Percentiles rank a stretch among this genome's conserved stretches.
These are phyloP conservation scores for Baorangia bicolor DNA, from an alignment of 768 basidiomycete genomes.

Conservation along the genomic window DNA sequence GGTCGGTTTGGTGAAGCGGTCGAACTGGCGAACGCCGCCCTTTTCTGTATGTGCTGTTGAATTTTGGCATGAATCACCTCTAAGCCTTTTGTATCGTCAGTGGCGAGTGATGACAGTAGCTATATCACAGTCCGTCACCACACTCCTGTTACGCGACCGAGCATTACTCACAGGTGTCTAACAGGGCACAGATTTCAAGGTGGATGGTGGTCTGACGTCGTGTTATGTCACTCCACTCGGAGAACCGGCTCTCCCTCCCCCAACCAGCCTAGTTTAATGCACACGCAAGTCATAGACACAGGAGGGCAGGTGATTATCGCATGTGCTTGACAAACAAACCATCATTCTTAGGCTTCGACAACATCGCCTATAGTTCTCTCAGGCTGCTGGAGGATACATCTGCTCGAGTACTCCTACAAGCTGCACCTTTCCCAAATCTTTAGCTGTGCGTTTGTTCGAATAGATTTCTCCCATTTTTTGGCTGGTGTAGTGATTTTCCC, in stretches of 20 bases:
- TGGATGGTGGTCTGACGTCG: conserved; percentile 90
- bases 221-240: conserved; percentile 92
- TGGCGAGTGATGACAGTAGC: conserved; percentile 94
- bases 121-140: conserved; percentile 78
- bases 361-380: not conserved
- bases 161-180: conserved; percentile 7
- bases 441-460: not conserved
- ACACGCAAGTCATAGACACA: not conserved
- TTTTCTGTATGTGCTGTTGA: conserved; percentile 76
- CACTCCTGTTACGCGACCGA: not conserved
- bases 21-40: conserved; percentile 88
- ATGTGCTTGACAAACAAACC: not conserved
- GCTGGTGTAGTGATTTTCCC: not conserved
- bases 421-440: not conserved
- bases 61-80: conserved; percentile 3
- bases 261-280: conserved; percentile 54
- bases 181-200: conserved; percentile 89
- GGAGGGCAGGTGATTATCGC: not conserved
- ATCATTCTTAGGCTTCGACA: not conserved
- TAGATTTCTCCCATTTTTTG: not conserved
- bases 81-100: conserved; percentile 34
- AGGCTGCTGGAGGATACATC: not conserved
- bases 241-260: conserved; percentile 69
- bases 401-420: not conserved
- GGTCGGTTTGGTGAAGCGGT: conserved; percentile 97